These are phyloP conservation scores for Fusarium anthophilum DNA, from an alignment of 2,329 filamentous ascomycete genomes.

Conservation along the genomic window DNA sequence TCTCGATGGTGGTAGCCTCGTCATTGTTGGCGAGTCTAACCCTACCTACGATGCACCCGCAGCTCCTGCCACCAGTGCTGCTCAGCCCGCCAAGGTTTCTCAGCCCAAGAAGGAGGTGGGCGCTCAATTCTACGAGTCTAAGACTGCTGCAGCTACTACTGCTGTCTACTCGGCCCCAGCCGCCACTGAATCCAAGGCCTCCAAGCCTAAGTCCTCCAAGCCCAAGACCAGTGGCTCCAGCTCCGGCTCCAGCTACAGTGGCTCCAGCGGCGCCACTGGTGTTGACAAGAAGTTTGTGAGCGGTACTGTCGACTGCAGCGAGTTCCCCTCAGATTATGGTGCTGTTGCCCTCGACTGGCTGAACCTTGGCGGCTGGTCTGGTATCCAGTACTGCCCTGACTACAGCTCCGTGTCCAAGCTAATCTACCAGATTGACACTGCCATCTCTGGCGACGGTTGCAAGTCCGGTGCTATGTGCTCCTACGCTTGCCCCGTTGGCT, in stretches of 20 bases:
- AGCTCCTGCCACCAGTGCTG: conserved; percentile 50
- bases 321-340: conserved; percentile 85
- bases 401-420: conserved; percentile 59
- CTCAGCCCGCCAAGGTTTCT: conserved; percentile 41
- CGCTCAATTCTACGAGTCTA: conserved; percentile 63
- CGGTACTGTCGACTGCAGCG: conserved; percentile 73
- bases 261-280: conserved; percentile 54
- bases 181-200: conserved; percentile 40
- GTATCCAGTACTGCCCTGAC: conserved; percentile 73
- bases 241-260: conserved; percentile 38
- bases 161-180: conserved; percentile 25
- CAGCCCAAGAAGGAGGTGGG: conserved; percentile 50
- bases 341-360: conserved; percentile 76
- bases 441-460: conserved; percentile 69
- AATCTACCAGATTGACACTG: conserved; percentile 74
- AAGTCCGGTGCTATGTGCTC: conserved; percentile 78
- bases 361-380: conserved; percentile 77
- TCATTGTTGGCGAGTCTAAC: conserved; percentile 68
- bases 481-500: conserved; percentile 90
- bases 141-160: conserved; percentile 49
- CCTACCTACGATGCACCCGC: conserved; percentile 62
- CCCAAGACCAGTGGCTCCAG: conserved; percentile 36
- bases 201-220: conserved; percentile 34
- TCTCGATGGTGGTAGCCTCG: conserved; percentile 75
- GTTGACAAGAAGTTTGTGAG: conserved; percentile 77